Evolutionary conservation across 192 early-diverging fungal species (phyloP).

Genomic region (Coemansia sp.): DNA sequence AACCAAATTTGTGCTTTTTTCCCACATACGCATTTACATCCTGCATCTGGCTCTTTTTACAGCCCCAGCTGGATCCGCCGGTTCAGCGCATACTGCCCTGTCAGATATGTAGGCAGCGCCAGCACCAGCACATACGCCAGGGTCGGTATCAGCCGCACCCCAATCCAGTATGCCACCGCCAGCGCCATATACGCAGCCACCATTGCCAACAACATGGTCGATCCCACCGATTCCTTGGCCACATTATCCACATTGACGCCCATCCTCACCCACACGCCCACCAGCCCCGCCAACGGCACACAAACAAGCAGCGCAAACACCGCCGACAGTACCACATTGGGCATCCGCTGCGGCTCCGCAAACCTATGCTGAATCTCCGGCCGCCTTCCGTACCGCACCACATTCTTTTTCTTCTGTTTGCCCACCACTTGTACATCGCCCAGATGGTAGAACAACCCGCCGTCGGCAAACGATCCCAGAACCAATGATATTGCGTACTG

Average conservation of each 20-base stretch:
- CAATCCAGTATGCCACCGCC: conserved; percentile 53
- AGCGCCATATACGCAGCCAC: conserved; percentile 44
- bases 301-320: conserved; percentile 23
- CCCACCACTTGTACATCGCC: conserved; percentile 32
- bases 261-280: conserved; percentile 32
- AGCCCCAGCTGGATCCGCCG: conserved; percentile 20
- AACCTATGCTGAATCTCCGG: conserved; percentile 48
- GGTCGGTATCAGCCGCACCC: conserved; percentile 43
- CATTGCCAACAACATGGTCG: conserved; percentile 36
- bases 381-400: conserved; percentile 19
- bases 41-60: too few relatives aligned
- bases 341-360: conserved; percentile 46
- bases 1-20: not conserved
- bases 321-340: conserved; percentile 34
- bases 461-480: conserved; percentile 36
- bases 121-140: conserved; percentile 46
- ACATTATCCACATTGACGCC: conserved; percentile 38
- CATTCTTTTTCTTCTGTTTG: not conserved
- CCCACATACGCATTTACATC: not conserved
- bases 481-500: conserved; percentile 37
- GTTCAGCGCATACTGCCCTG: conserved; percentile 43
- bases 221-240: conserved; percentile 23
- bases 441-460: conserved; percentile 35
- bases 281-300: conserved; percentile 29
- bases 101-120: conserved; percentile 50